A percentile compares a stretch with the other conserved stretches of the same genome.
phyloP scores from a whole-genome alignment of 129 eudicot genomes.

The Tanacetum coccineum region DNA sequence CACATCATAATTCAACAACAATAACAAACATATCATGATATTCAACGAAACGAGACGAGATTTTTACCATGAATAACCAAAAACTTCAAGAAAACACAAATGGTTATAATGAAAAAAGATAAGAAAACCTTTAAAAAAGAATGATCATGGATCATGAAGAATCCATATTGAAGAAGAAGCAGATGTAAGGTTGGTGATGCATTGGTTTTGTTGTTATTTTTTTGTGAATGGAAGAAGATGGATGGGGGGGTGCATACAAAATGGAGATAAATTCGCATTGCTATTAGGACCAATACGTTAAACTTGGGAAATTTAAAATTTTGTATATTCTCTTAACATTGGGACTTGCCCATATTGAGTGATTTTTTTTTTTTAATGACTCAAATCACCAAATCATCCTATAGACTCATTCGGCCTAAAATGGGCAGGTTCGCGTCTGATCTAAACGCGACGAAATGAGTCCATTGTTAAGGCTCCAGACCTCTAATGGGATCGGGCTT shows the following conservation, averaged over 20 bases:
- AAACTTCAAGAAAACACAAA: not conserved
- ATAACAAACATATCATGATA: not conserved
- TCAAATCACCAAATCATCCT: constrained; percentile 11
- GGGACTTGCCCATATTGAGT: not conserved
- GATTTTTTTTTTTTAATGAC: not conserved
- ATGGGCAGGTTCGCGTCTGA: too few relatives aligned
- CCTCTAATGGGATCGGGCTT: too few relatives aligned
- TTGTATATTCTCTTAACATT: too few relatives aligned
- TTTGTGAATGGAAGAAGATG: constrained; percentile 28
- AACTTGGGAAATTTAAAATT: constrained; percentile 29
- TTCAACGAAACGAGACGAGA: not conserved
- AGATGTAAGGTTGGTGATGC: constrained; percentile 16
- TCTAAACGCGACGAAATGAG: too few relatives aligned
- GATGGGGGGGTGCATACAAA: constrained; percentile 20
- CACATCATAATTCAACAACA: constrained; percentile 7
- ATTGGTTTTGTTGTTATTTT: constrained; percentile 6
- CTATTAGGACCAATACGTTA: constrained; percentile 44
- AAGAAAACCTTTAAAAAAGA: constrained; percentile 14
- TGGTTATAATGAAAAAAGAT: constrained; percentile 6
- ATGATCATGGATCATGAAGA: constrained; percentile 22
- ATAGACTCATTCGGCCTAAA: not conserved
- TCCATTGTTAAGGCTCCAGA: not conserved
- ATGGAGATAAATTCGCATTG: constrained; percentile 54
- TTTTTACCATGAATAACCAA: constrained; percentile 25
- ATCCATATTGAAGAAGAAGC: constrained; percentile 16